Percentiles rank a stretch among this genome's conserved stretches.
Conservation (phyloP, 2,329 filamentous ascomycete species). For the Apiospora arundinis region DNA sequence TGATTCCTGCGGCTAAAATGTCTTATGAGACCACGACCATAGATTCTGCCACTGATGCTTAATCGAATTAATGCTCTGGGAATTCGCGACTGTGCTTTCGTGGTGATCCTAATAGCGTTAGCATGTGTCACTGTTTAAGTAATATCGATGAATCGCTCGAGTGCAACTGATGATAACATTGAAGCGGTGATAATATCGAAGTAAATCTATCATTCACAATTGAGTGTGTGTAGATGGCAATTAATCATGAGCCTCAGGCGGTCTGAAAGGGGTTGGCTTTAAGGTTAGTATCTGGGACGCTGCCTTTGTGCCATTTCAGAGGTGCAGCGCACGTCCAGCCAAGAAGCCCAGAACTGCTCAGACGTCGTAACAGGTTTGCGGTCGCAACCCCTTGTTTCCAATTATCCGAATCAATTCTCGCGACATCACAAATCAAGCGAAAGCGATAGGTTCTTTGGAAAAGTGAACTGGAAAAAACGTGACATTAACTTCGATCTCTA, state of each 20-base stretch:
- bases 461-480: background rate
- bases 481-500: conserved; percentile 20
- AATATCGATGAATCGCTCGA: background rate
- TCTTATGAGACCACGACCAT: conserved; percentile 20
- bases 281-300: background rate
- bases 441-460: background rate
- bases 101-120: background rate
- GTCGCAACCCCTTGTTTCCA: background rate
- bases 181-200: background rate
- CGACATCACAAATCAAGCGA: background rate
- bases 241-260: background rate
- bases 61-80: conserved; percentile 2
- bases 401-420: background rate
- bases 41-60: background rate
- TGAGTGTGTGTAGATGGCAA: background rate
- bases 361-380: background rate
- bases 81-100: background rate
- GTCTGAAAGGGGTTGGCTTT: background rate
- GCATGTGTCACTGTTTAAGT: background rate
- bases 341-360: background rate
- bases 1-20: background rate
- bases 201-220: background rate
- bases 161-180: background rate
- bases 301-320: background rate
- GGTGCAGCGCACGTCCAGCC: background rate